Evolutionary conservation across 2,329 filamentous ascomycete species (phyloP), one percentile per base, ranked within the genome.

Genomic region (Chrysosporium queenslandicum): DNA sequence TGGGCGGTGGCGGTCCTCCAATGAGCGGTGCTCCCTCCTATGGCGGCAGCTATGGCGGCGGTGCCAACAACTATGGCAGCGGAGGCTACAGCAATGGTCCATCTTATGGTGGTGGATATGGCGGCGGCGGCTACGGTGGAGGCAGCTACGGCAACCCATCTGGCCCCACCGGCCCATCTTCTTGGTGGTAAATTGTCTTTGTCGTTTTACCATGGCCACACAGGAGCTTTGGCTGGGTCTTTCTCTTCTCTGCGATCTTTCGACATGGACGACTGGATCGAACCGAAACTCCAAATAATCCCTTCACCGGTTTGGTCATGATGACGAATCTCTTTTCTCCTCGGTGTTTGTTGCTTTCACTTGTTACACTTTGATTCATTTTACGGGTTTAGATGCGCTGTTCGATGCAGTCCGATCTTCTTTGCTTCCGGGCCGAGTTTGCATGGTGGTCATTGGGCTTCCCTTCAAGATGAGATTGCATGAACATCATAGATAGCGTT

Each of bases 401-500:
- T 50, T 52, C 47, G 51, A 53, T 46, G 47, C 52, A 46, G 34
- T 43, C 45, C 45, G 37, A 48, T 48, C 52, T 43, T 42, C 39
- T 45, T 45, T 49, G 46, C 36, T 45, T 50, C 37, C 41, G 36
- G 34, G 37, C 43, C 46, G 53, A 49, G 23, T 42, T 52, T 30
- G 42, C 45, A 40, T 50, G 23, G 45, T 46, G 50, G 53, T 55
- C 53, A 23, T 50, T 55, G 43, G 54, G 51, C 45, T 41, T 58
- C 37, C 50, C 34, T 29, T 27, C 40, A 65, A 63, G 5, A 9
- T 5, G 61, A 56, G 50, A 53, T 58, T 55, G 56, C 55, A 59
- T 58, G 56, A 58, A 58, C 66, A 72, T 71, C 68, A 74, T 75
- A 75, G 72, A 75, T 68, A 72, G 73, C 72, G 72, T 74, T 75